Evolutionary conservation across 2,329 filamentous ascomycete genomes (phyloP).

Genomic region (Fusarium miscanthi): DNA sequence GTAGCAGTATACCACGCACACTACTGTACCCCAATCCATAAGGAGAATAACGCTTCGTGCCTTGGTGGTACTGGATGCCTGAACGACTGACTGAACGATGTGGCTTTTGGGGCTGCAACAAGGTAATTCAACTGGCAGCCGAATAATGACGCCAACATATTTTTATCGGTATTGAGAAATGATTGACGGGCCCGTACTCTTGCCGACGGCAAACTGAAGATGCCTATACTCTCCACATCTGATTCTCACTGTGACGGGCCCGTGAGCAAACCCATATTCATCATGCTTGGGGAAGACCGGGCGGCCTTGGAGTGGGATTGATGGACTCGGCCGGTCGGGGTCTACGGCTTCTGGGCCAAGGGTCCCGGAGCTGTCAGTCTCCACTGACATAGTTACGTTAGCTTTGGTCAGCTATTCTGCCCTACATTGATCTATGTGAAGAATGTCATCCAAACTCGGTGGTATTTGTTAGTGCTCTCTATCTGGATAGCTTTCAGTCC

Average conservation of each 20-base stretch:
- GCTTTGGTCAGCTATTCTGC: background rate
- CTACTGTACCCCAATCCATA: conserved; percentile 33
- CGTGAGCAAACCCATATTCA: background rate
- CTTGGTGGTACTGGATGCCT: background rate
- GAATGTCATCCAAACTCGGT: background rate
- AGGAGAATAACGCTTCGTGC: conserved; percentile 14
- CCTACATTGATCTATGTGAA: background rate
- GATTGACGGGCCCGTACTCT: conserved; percentile 15
- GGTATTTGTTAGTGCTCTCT: background rate
- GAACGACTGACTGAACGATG: background rate
- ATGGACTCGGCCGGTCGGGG: background rate
- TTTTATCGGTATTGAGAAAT: conserved; percentile 29
- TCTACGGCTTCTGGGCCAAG: conserved; percentile 16
- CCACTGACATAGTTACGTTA: conserved; percentile 7
- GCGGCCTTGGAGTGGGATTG: background rate
- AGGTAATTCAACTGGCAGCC: background rate
- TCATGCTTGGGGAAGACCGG: background rate
- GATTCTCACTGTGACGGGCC: background rate
- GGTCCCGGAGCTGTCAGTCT: conserved; percentile 13
- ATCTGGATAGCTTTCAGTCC: background rate
- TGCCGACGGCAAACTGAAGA: conserved; percentile 37
- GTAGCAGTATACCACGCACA: conserved; percentile 6
- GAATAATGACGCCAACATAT: conserved; percentile 17
- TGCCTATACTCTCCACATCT: conserved; percentile 19
- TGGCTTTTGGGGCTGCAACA: conserved; percentile 17